Evolutionary conservation across 176 grass and related monocot genomes (phyloP), one percentile per base, ranked within the genome.

Genomic region (Oryza glumipatula): DNA sequence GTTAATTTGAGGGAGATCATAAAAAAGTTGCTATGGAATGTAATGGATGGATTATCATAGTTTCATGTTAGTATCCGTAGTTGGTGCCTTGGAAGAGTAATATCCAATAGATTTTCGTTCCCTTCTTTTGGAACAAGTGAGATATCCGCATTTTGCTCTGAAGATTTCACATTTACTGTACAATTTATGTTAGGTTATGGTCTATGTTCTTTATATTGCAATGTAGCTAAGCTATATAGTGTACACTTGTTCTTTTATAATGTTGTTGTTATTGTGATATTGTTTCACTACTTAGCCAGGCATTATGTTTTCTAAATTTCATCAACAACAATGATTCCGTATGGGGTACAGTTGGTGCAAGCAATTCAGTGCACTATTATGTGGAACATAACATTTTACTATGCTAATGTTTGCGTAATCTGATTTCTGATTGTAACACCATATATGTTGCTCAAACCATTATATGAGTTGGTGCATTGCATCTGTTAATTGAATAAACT

Each of bases 231-330:
- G 41, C 9, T 15, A 11, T 15, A 11, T 70, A 6, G 32, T 58
- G 16, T 58, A 8, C 13, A 21, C 52, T 58, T 26, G 52, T 51
- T 54, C 45, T 10, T 54, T 2, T 52, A 21, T 11, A 13, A 6
- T 56, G 46, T 36, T 36, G 35, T 36, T 36, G 35, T 36, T 36
- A 5, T 36, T 36, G 35, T 36, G 35, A 36, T 36, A 36, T 36
- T 56, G 28, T 10, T 10, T 71, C 51, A 15, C 11, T 44, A 23
- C 52, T 67, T 16, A 41, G 52, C 9, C 58, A 80, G 2, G 21
- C 39, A 65, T 72, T 64, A 6, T 65, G 26, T 64, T 76, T 74
- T 69, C 9, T 84, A 30, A 26, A 56, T 80, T 28, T 67, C 47
- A 39, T 74, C 45, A 67, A 28, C 14, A 58, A 35, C 35, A 33